Evolutionary conservation across 164 flowering plant genomes (phyloP), one percentile per base, ranked within the genome.

Genomic region (Stephania yunnanensis): DNA sequence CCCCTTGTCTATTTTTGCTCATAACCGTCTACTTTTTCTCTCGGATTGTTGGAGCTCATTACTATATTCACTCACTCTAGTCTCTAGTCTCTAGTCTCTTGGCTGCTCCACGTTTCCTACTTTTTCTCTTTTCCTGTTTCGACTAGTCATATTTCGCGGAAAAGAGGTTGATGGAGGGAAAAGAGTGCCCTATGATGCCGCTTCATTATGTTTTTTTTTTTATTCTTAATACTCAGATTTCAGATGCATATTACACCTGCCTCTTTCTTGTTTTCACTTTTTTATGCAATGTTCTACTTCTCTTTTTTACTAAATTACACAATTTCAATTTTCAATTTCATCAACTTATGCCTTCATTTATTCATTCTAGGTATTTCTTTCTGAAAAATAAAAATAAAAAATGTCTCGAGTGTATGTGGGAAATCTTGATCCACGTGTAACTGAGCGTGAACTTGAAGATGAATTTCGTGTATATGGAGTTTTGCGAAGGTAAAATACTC

Each of bases 401-500:
- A 91, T 91, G 97, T 76, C 93, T 72, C 92, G 97, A 31, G 91
- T 91, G 1, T 91, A 89, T 69, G 89, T 91, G 55, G 97, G 97
- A 53, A 91, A 89, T 66, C 74, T 91, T 84, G 90, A 90, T 77
- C 84, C 94, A 0, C 80, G 88, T 8, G 92, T 89, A 6, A 31
- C 87, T 65, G 94, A 91, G 77, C 82, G 90, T 29, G 93, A 91
- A 15, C 90, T 91, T 10, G 93, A 91, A 77, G 93, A 90, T 73
- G 97, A 89, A 76, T 91, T 91, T 77, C 89, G 92, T 22, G 82
- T 73, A 0, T 90, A 80, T 74, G 97, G 97, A 69, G 87, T 83
- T 70, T 81, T 91, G 36, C 73, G 89, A 61, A 91, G 91, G 96
- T 91, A 74, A 70, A 45, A 46, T 29, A 15, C 25, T 44, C 2